Evolutionary conservation across 202 grass and related monocot genomes (phyloP).

Genomic region (Panicum hallii): DNA sequence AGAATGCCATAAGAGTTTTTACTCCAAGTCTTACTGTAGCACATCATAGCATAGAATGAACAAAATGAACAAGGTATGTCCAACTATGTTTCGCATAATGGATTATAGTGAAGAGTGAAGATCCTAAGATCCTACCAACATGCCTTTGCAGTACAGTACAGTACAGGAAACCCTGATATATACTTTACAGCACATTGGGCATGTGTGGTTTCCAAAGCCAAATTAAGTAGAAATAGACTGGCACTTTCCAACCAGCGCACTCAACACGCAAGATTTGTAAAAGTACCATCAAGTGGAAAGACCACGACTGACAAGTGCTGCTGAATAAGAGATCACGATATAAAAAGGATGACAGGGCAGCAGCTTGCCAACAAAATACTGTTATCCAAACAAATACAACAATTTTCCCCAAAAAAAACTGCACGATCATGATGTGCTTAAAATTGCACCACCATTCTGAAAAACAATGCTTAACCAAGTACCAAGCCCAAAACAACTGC

Average conservation of each 20-base stretch:
- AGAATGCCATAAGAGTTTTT: slow-evolving; percentile 19
- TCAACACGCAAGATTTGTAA: slow-evolving; percentile 32
- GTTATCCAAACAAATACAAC: not conserved
- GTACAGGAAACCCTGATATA: slow-evolving; percentile 44
- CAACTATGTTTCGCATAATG: slow-evolving; percentile 26
- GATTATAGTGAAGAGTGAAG: slow-evolving; percentile 25
- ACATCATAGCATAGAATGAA: slow-evolving; percentile 16
- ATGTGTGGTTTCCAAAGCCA: slow-evolving; percentile 43
- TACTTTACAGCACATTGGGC: slow-evolving; percentile 47
- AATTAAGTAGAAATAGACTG: slow-evolving; percentile 43
- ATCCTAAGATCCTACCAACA: slow-evolving; percentile 27
- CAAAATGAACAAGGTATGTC: slow-evolving; percentile 26
- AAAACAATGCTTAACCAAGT: not conserved
- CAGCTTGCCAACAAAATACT: not conserved
- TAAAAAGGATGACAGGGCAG: not conserved
- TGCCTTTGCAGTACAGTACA: slow-evolving; percentile 38
- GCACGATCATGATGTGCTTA: slow-evolving; percentile 15
- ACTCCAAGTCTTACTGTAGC: not conserved
- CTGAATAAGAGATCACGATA: not conserved
- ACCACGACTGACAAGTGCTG: slow-evolving; percentile 28
- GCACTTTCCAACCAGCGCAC: slow-evolving; percentile 50
- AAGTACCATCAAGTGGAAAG: slow-evolving; percentile 47
- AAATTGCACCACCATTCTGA: not conserved
- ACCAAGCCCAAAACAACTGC: not conserved
- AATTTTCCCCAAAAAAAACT: not conserved